Base-by-base conservation (phyloP, 2,329 filamentous ascomycete species). In the Chaetomium strumarium region DNA sequence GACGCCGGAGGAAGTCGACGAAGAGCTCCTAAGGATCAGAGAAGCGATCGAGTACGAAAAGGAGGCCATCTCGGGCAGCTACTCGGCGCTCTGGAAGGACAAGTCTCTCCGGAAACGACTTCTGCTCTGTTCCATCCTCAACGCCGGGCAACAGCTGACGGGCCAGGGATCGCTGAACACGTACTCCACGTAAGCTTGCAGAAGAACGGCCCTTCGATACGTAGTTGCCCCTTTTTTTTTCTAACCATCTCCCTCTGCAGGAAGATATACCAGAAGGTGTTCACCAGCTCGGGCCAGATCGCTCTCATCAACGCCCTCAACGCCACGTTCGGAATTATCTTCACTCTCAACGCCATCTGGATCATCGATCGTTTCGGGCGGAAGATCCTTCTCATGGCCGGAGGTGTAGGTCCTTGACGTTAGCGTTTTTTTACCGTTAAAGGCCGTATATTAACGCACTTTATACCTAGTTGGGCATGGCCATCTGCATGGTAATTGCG, bases 271-370 rank as follows among this genome's bases (percentile, higher is more conserved):
- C 16, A n/a, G 2, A 48, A 41, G 16, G 46, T 41, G 1, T 48
- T 33, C 46, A 33, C 31, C 7, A 34, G 30, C 11, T 29, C 24
- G 29, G 46, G 40, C 17, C 40, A 37, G 4, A 40, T 48, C 46
- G 40, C 40, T 29, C 16, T 48, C 24, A 48, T 48, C 30, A 48
- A 48, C 29, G 46, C 37, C 1, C 46, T 48, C 7, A 48, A 48
- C 37, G 37, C 20, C 46, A 48, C 37, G 12, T 19, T 41, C 5
- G 24, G 37, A 29, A 48, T 48, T 7, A 6, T 48, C 1, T 48
- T 41, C 7, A 48, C 46, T 4, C 46, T 41, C 10, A 48, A 48
- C 3, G 46, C 46, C 1, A 31, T 20, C 29, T 48, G 46, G 46
- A 48, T 37, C 10, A 30, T 48, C 13, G 46, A 48, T 14, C 46